A percentile compares a stretch with the other conserved stretches of the same genome.
These are phyloP conservation scores for Akanthomyces muscarius DNA, from an alignment of 2,329 filamentous ascomycete species.

Conservation along the genomic window DNA sequence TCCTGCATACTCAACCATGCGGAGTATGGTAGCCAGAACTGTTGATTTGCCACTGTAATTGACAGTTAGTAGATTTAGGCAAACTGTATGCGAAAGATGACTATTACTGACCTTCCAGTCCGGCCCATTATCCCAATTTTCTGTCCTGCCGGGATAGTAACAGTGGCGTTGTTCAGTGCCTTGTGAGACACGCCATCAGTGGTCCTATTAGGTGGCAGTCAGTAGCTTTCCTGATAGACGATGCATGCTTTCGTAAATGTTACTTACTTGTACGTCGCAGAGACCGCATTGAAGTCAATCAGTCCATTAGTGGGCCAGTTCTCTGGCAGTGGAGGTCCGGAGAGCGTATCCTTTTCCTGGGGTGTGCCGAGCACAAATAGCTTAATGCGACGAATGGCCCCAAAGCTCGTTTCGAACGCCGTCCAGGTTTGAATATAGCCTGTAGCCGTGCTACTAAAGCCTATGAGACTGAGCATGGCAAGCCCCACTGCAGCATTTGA, in stretches of 20 bases:
- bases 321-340: neutral
- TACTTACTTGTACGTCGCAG: conserved; percentile 9
- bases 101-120: conserved; percentile 5
- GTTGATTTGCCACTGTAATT: conserved; percentile 13
- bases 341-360: neutral
- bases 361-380: neutral
- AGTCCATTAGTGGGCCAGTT: neutral
- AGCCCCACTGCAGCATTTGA: neutral
- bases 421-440: neutral
- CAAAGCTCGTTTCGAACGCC: neutral
- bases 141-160: neutral
- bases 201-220: neutral
- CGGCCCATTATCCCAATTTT: conserved; percentile 3
- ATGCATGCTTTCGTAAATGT: too few relatives aligned
- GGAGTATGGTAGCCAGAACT: neutral
- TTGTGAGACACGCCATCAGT: neutral
- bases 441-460: too few relatives aligned
- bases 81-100: too few relatives aligned
- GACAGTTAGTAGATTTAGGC: too few relatives aligned
- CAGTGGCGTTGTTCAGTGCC: neutral
- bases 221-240: too few relatives aligned
- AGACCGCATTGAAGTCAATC: conserved; percentile 7
- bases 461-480: too few relatives aligned
- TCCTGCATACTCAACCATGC: conserved; percentile 8
- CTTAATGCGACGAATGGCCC: too few relatives aligned